Base-by-base conservation (phyloP, 2,329 filamentous ascomycete genomes). In the Aspergillus pseudoviridinutans region DNA sequence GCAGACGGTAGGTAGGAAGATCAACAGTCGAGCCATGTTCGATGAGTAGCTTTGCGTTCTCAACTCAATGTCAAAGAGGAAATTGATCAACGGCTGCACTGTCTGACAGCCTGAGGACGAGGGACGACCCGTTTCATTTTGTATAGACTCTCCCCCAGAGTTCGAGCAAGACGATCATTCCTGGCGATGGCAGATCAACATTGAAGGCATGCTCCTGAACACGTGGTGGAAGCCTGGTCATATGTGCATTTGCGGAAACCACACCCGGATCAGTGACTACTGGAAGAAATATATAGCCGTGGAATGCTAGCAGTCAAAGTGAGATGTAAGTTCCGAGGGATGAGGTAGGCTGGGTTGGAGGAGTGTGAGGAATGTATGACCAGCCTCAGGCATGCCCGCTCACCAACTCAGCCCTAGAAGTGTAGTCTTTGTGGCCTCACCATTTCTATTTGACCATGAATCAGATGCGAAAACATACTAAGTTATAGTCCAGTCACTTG, bases 1-100 rank as follows among this genome's bases (percentile, higher is more conserved):
- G 60, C 80, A 78, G 47, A 80, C 63, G 46, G 79, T 68, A 6
- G 83, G 82, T n/a, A 85, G 64, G 22, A 84, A 61, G 14, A 54
- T 50, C 46, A 64, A 56, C 28, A 59, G 52, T 24, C 60, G 49
- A 20, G 56, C 27, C 63, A 63, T 64, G 29, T 60, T 63, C 42
- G 6, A 24, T 24, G 5, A 22, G 14, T 22, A 24, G 10, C 20
- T 25, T 47, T 47, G 44, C 12, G 9, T 14, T 24, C 10, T 47
- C 6, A 24, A 47, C 32, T 47, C 44, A 47, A 3, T 24, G 44
- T 25, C n/a, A 22, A 46, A 46, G 42, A 46, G 22, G 20, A n/a
- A 46, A 12, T 17, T 22, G 42, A 24, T 46, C 22, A 24, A 46
- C 22, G n/a, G 22, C 8, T 22, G 17, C 22, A 46, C 22, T 12